These are phyloP conservation scores for Xylaria sp. DNA, from an alignment of 2,329 filamentous ascomycete species.

Conservation along the genomic window DNA sequence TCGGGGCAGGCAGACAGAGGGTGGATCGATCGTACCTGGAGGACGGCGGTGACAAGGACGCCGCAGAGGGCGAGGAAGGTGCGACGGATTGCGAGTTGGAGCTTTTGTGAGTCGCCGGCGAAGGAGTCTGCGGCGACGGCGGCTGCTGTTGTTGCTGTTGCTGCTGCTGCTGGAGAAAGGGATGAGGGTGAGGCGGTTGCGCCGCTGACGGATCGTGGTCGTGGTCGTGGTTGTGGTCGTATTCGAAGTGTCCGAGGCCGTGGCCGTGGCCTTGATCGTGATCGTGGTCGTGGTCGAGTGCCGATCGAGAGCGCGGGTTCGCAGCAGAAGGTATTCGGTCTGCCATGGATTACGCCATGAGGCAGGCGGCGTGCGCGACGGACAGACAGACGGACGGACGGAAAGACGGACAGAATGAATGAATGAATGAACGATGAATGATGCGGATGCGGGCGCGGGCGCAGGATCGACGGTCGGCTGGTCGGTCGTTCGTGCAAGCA, in stretches of 20 bases:
- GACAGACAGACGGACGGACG: constrained; percentile 27
- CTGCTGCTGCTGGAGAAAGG: constrained; percentile 11
- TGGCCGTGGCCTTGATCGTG: constrained; percentile 13
- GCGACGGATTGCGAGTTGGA: constrained; percentile 42
- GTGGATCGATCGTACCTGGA: constrained; percentile 48
- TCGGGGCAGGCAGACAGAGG: constrained; percentile 17
- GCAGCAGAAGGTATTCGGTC: constrained; percentile 64
- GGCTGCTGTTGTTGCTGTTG: not conserved
- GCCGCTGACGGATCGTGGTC: constrained; percentile 58
- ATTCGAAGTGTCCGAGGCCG: not conserved
- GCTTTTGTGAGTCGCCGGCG: constrained; percentile 17
- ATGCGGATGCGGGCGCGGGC: constrained; percentile 5
- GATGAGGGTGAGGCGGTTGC: constrained; percentile 56
- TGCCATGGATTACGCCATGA: constrained; percentile 77
- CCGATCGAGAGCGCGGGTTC: constrained; percentile 63
- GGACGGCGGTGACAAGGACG: constrained; percentile 42
- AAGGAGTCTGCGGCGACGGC: constrained; percentile 20
- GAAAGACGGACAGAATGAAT: not conserved
- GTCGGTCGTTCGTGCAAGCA: constrained; percentile 20
- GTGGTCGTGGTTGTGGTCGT: constrained; percentile 44
- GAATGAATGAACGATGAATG: constrained; percentile 12
- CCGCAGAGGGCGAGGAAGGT: constrained; percentile 42
- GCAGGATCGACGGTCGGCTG: constrained; percentile 9
- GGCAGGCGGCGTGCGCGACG: constrained; percentile 54
- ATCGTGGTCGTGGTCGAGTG: constrained; percentile 62